Conservation (phyloP, 2,329 filamentous ascomycete species). For the Penicillium fuscoglaucum region DNA sequence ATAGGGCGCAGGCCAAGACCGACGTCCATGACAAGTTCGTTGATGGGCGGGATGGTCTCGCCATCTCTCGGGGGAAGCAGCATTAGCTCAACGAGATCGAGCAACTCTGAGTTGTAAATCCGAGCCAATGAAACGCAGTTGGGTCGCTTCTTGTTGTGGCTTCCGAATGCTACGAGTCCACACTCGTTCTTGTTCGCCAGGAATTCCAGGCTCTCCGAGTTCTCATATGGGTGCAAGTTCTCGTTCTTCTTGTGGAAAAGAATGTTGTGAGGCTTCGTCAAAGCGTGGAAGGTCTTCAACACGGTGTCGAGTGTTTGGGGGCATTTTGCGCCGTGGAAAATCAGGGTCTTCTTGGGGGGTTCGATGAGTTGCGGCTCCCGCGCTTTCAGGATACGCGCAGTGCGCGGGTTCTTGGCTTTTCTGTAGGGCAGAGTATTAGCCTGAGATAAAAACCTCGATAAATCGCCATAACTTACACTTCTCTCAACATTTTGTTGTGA, state of each 20-base stretch:
- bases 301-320: constrained; percentile 81
- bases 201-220: constrained; percentile 84
- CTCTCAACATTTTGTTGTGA: constrained; percentile 42
- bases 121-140: constrained; percentile 82
- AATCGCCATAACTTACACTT: constrained; percentile 40
- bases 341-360: constrained; percentile 85
- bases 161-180: constrained; percentile 78
- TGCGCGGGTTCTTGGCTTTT: constrained; percentile 79
- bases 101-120: constrained; percentile 79
- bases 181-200: constrained; percentile 96
- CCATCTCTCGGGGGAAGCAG: constrained; percentile 69
- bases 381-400: constrained; percentile 91
- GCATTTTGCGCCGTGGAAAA: constrained; percentile 83
- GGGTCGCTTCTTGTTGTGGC: constrained; percentile 90
- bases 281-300: constrained; percentile 76
- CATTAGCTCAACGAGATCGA: constrained; percentile 93
- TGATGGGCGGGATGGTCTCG: constrained; percentile 37
- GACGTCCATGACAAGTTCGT: constrained; percentile 61
- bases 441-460: neutral
- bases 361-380: constrained; percentile 85
- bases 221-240: constrained; percentile 87
- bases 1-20: constrained; percentile 84
- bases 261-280: constrained; percentile 81
- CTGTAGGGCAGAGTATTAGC: constrained; percentile 38
- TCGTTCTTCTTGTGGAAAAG: constrained; percentile 97